These are phyloP conservation scores for Starmerella asiatica DNA, from an alignment of 805 yeast genomes.

Conservation along the genomic window DNA sequence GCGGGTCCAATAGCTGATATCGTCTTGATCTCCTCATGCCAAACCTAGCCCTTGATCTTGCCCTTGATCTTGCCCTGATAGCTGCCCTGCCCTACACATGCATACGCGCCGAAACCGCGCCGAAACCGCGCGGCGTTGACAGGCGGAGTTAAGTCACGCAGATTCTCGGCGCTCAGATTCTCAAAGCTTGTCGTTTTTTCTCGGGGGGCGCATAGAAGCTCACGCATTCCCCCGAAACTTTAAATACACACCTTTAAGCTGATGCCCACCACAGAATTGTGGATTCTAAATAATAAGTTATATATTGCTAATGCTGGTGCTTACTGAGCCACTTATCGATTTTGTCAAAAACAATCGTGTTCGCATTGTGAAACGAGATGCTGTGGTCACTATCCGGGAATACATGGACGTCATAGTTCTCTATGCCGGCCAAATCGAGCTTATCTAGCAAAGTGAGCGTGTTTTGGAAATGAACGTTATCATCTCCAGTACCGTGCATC, in stretches of 20 bases:
- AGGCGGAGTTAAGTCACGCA: not conserved
- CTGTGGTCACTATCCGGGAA: conserved; percentile 92
- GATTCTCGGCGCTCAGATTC: not conserved
- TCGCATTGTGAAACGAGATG: conserved; percentile 68
- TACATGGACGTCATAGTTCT: conserved; percentile 76
- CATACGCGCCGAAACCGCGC: too few species aligned
- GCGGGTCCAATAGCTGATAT: not conserved
- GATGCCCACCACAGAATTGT: too few species aligned
- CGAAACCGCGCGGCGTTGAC: too few species aligned
- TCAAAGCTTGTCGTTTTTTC: not conserved
- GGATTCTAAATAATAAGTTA: too few species aligned
- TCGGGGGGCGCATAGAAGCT: not conserved
- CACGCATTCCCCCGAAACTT: too few species aligned
- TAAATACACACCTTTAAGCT: too few species aligned
- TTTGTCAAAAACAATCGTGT: conserved; percentile 55
- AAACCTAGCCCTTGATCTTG: too few species aligned
- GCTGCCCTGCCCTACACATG: too few species aligned
- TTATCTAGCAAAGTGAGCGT: conserved; percentile 63
- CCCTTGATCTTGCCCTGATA: too few species aligned
- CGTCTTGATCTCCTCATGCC: too few species aligned
- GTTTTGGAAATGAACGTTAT: conserved; percentile 91
- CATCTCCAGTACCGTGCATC: conserved; percentile 97
- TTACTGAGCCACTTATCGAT: conserved; percentile 52
- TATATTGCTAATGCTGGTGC: too few species aligned
- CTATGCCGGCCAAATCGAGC: conserved; percentile 57